These are phyloP conservation scores for Cystobasidiaceae sp. DNA, from an alignment of 1,284 basidiomycete species.

Conservation along the genomic window DNA sequence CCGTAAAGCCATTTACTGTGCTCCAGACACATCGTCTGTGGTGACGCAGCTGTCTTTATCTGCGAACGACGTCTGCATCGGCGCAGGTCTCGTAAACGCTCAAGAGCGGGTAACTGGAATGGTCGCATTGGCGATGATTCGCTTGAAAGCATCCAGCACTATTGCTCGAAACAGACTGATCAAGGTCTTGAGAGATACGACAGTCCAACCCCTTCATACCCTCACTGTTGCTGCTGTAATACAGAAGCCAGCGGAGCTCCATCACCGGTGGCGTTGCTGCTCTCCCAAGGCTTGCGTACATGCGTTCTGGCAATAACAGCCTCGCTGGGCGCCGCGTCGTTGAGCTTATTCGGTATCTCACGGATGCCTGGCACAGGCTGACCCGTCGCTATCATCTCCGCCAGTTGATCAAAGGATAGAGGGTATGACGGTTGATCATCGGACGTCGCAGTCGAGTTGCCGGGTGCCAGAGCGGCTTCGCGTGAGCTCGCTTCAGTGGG, in stretches of 20 bases:
- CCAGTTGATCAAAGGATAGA: conserved; percentile 39
- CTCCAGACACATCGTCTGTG: no score
- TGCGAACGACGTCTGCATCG: no score
- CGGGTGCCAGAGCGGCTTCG: not conserved
- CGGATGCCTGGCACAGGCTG: conserved; percentile 39
- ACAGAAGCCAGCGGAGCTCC: not conserved
- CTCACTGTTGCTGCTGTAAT: not conserved
- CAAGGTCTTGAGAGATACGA: no score
- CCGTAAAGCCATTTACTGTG: no score
- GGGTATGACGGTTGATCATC: conserved; percentile 37
- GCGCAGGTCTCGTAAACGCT: no score
- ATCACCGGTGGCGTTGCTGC: no score
- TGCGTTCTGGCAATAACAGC: conserved; percentile 10
- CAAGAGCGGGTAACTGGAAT: no score
- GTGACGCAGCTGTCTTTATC: no score
- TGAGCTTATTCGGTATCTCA: conserved; percentile 38
- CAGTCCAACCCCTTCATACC: not conserved
- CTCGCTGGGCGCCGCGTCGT: conserved; percentile 32
- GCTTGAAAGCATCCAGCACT: no score
- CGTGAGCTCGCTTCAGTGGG: not conserved
- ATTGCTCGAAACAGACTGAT: no score
- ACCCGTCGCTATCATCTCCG: conserved; percentile 38
- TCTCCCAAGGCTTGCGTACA: conserved; percentile 41
- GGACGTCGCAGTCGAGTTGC: not conserved
- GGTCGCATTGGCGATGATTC: no score